A percentile compares a stretch with the other conserved stretches of the same genome.
phyloP scores from a whole-genome alignment of 2,329 filamentous ascomycete species.

The Cercospora sp. region DNA sequence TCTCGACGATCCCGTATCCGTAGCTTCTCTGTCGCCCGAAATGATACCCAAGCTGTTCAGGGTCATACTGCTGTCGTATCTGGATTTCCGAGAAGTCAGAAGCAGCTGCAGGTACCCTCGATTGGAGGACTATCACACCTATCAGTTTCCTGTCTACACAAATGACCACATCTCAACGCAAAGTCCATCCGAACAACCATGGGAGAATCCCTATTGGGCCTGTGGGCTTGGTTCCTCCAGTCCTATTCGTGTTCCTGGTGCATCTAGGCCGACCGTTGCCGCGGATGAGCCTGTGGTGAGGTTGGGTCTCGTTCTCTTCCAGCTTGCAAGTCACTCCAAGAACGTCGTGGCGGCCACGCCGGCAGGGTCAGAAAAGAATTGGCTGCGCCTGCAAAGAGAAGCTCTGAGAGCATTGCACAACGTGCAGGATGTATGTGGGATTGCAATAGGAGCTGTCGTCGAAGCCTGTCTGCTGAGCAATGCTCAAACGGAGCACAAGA shows the following conservation, averaged over 20 bases:
- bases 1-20: too few species aligned
- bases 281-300: not conserved
- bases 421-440: not conserved
- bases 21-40: too few species aligned
- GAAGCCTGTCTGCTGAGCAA: not conserved
- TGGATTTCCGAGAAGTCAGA: too few species aligned
- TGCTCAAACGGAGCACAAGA: not conserved
- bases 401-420: not conserved
- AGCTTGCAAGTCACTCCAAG: not conserved
- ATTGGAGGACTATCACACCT: not conserved
- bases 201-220: not conserved
- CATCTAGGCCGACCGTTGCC: not conserved
- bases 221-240: not conserved
- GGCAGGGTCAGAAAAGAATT: not conserved
- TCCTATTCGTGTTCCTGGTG: not conserved
- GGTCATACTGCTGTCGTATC: too few species aligned
- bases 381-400: not conserved
- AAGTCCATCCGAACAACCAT: not conserved
- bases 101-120: too few species aligned
- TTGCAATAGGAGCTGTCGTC: not conserved
- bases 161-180: not conserved
- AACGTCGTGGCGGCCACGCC: not conserved
- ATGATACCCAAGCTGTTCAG: too few species aligned
- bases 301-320: not conserved
- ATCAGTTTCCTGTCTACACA: not conserved